Evolutionary conservation across 2,329 filamentous ascomycete genomes (phyloP), one percentile per base, ranked within the genome.

Genomic region (Sclerotinia glacialis): DNA sequence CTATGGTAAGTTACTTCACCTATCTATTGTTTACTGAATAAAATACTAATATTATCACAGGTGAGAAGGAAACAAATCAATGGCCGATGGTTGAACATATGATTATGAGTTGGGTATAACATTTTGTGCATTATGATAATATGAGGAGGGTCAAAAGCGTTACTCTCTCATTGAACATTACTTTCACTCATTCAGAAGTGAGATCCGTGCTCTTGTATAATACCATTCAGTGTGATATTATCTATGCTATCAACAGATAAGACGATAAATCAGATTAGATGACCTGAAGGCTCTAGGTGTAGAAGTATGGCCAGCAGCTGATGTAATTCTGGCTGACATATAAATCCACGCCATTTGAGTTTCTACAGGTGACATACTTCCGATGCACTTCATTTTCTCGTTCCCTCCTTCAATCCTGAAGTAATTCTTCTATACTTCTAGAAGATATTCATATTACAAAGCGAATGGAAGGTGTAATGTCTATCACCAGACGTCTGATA

Each of bases 31-130:
- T 12, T n/a, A 44, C 53, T 8, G 26, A 61, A 23, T 52, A n/a
- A 12, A 40, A 59, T 64, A 67, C 79, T 82, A 76, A 84, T 59
- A 11, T 0, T 54, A 47, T 46, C 9, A 64, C 66, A 85, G 83
- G 82, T 85, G n/a, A 78, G 81, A 72, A 85, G 85, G 71, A 90
- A 89, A 76, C 87, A 90, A 73, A 89, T 90, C 73, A 85, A 91
- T 78, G 79, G 83, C 70, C 79, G 84, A 69, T 91, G 88, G 89
- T 78, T 72, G 53, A 69, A 70, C 54, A 70, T 70, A 59, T 75
- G 72, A 69, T 65, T 63, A 21, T 68, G 61, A 68, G 66, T 18
- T 54, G 28, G 49, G 63, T 71, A 65, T 70, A 70, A 46, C 52
- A 28, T 49, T 34, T 26, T 63, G 60, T 53, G 49, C 44, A 53